phyloP scores from a whole-genome alignment of 306 rosid species.

The Vigna trinervia region DNA sequence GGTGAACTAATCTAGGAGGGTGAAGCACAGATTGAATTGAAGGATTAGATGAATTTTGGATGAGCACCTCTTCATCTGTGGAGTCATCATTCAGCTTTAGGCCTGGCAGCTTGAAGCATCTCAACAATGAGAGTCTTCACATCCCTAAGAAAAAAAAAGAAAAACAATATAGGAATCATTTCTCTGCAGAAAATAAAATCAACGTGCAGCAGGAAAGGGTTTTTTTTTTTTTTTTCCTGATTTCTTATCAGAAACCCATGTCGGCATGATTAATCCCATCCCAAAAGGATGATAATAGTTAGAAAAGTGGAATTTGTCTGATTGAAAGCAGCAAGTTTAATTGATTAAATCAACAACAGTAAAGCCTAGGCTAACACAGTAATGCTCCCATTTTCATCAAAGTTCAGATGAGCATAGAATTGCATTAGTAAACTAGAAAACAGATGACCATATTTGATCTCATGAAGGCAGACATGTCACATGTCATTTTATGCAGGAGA shows the following conservation, averaged over 20 bases:
- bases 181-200: background rate
- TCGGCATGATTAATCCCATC: slow-evolving; percentile 16
- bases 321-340: slow-evolving; percentile 10
- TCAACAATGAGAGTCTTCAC: slow-evolving; percentile 94
- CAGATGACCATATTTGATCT: slow-evolving; percentile 22
- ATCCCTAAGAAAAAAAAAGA: slow-evolving; percentile 60
- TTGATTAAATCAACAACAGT: slow-evolving; percentile 3
- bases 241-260: slow-evolving; percentile 1
- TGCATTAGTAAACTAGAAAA: slow-evolving; percentile 17
- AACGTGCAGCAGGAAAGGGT: slow-evolving; percentile 22
- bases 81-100: slow-evolving; percentile 53
- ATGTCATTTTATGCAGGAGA: background rate
- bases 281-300: background rate
- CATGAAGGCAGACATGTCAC: background rate
- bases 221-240: slow-evolving; percentile 6
- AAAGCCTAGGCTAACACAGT: background rate
- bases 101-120: slow-evolving; percentile 88
- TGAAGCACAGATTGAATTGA: slow-evolving; percentile 17
- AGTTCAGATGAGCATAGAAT: slow-evolving; percentile 8
- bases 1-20: slow-evolving; percentile 21
- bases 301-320: slow-evolving; percentile 15
- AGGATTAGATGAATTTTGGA: slow-evolving; percentile 34
- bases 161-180: background rate
- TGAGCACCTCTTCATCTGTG: slow-evolving; percentile 45
- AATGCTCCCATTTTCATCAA: background rate